Evolutionary conservation across 73 alveolate genomes (phyloP).

Genomic region (Paramecium caudatum): DNA sequence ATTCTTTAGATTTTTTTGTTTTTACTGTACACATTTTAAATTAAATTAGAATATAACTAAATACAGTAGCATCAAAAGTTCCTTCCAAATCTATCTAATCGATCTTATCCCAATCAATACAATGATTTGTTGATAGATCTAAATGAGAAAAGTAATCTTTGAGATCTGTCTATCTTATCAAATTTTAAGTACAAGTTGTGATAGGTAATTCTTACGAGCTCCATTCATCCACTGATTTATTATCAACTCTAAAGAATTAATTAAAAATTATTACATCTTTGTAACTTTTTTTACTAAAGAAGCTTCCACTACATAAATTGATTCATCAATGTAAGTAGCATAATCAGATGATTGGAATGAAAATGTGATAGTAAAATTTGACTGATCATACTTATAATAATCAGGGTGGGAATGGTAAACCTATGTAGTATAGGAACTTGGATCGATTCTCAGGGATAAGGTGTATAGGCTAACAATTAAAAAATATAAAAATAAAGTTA

Average conservation of each 20-base stretch:
- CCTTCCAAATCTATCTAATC: neutral
- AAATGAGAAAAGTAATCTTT: neutral
- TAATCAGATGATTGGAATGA: neutral
- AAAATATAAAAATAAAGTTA: neutral
- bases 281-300: neutral
- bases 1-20: neutral
- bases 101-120: constrained; percentile 31
- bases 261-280: neutral
- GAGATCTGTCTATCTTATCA: neutral
- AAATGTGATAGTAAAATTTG: neutral
- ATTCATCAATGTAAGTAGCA: constrained; percentile 14
- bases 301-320: constrained; percentile 14
- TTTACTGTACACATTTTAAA: neutral
- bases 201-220: neutral
- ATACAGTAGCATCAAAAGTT: neutral
- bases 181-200: neutral
- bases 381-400: neutral
- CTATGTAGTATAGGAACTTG: neutral
- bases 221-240: neutral
- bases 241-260: neutral
- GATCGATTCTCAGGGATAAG: neutral
- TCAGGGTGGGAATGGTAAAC: neutral
- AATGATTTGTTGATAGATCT: neutral
- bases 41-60: neutral
- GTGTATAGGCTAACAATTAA: neutral